A percentile compares a stretch with the other conserved stretches of the same genome.
Conservation (phyloP, 2,329 filamentous ascomycete species). For the Endocalyx cinctus region DNA sequence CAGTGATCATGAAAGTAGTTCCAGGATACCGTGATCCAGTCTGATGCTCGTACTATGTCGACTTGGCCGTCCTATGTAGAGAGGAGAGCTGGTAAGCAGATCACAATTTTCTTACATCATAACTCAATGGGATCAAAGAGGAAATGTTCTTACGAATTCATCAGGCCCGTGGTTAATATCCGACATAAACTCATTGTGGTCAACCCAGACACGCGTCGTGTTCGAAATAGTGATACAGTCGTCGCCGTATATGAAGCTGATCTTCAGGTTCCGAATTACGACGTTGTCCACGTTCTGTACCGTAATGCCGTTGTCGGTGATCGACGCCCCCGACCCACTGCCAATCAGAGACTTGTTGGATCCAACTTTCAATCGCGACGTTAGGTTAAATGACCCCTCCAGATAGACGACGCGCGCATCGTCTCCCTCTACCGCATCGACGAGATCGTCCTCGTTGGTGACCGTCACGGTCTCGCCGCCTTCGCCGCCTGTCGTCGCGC, state of each 20-base stretch:
- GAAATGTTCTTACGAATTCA: conserved; percentile 4
- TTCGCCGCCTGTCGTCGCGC: conserved; percentile 3
- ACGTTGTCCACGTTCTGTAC: conserved; percentile 5
- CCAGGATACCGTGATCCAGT: conserved; percentile 11
- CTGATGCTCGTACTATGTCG: conserved; percentile 8
- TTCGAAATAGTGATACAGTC: conserved; percentile 7
- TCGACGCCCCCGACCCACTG: conserved; percentile 2
- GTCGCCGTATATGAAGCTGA: conserved; percentile 6
- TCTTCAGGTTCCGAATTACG: conserved; percentile 6
- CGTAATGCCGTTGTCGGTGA: conserved; percentile 7
- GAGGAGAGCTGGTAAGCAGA: background rate
- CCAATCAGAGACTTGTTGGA: conserved; percentile 9
- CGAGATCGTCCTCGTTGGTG: conserved; percentile 4
- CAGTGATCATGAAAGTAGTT: conserved; percentile 11
- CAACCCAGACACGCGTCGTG: conserved; percentile 7
- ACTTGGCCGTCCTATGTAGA: conserved; percentile 7
- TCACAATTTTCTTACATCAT: background rate
- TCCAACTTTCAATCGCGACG: conserved; percentile 3
- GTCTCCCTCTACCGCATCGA: conserved; percentile 1
- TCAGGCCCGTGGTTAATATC: conserved; percentile 9
- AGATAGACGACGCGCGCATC: conserved; percentile 3
- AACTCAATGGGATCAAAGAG: background rate
- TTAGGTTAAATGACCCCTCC: conserved; percentile 7
- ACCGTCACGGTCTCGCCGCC: conserved; percentile 1
- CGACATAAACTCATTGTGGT: conserved; percentile 9